Evolutionary conservation across 106 monocot species (phyloP).

Genomic region (Acorus gramineus): DNA sequence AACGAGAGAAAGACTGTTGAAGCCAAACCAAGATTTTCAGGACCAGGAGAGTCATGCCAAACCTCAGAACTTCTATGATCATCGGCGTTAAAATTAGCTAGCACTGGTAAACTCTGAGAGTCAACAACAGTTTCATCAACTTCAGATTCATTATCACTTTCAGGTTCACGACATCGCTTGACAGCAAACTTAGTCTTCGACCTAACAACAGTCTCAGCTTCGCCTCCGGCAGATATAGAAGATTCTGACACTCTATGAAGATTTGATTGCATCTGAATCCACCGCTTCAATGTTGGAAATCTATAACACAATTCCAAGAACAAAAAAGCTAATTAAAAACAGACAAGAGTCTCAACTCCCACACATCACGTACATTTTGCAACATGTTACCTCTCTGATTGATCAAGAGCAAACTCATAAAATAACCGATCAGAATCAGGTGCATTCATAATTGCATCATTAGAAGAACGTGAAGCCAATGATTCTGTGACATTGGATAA

Average conservation of each 20-base stretch:
- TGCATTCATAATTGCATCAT: constrained; percentile 32
- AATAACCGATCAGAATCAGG: constrained; percentile 67
- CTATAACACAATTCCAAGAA: constrained; percentile 21
- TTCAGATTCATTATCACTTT: constrained; percentile 72
- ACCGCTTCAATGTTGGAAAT: constrained; percentile 88
- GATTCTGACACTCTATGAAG: constrained; percentile 83
- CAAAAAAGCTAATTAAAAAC: not conserved
- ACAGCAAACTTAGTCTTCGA: constrained; percentile 33
- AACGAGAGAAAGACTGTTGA: constrained; percentile 57
- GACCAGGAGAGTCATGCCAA: constrained; percentile 22
- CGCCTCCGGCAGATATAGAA: constrained; percentile 30
- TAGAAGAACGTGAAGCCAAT: constrained; percentile 20
- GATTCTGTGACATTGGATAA: constrained; percentile 37
- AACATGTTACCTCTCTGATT: constrained; percentile 66
- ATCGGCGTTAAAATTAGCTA: constrained; percentile 14
- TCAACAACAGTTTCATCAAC: constrained; percentile 33
- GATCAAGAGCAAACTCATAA: constrained; percentile 90
- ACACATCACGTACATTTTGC: too few relatives aligned
- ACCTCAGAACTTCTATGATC: constrained; percentile 19
- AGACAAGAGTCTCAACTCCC: not conserved
- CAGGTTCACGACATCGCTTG: constrained; percentile 69
- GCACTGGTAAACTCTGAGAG: constrained; percentile 21
- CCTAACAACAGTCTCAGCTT: constrained; percentile 21
- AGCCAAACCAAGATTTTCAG: constrained; percentile 24
- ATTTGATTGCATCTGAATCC: constrained; percentile 99